These are phyloP conservation scores for Rhizophora mangle DNA, from an alignment of 345 rosid genomes.

Conservation along the genomic window DNA sequence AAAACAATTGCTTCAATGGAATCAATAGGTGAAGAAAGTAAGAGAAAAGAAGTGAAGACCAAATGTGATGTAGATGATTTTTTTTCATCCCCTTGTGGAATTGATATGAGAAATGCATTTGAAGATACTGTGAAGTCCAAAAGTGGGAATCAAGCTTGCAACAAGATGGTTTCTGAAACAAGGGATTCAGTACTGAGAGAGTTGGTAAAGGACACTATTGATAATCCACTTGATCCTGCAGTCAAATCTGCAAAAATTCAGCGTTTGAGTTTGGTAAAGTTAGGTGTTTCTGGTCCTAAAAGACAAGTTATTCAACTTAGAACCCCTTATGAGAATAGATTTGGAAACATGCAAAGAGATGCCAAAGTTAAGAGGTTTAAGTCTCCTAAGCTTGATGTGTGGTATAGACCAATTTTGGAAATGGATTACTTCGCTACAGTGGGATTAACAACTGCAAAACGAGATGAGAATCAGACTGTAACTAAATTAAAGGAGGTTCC, in stretches of 20 bases:
- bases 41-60: conserved; percentile 38
- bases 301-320: conserved; percentile 90
- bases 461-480: conserved; percentile 37
- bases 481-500: conserved; percentile 78
- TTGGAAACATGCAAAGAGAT: conserved; percentile 52
- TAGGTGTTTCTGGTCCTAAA: conserved; percentile 57
- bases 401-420: conserved; percentile 87
- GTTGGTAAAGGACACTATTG: conserved; percentile 39
- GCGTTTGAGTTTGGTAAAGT: conserved; percentile 39
- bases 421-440: conserved; percentile 76
- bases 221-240: conserved; percentile 51
- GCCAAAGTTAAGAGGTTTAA: conserved; percentile 70
- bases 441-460: conserved; percentile 50
- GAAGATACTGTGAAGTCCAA: conserved; percentile 31
- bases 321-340: conserved; percentile 53
- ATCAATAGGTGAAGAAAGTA: conserved; percentile 32
- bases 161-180: conserved; percentile 31
- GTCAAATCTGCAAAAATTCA: conserved; percentile 42
- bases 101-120: conserved; percentile 28
- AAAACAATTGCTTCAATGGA: conserved; percentile 21
- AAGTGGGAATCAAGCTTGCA: conserved; percentile 29
- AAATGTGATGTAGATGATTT: conserved; percentile 28
- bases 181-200: conserved; percentile 46
- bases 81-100: conserved; percentile 28
- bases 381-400: conserved; percentile 84